Base-by-base conservation (phyloP, 2,329 filamentous ascomycete genomes). In the Hortaea sp. region DNA sequence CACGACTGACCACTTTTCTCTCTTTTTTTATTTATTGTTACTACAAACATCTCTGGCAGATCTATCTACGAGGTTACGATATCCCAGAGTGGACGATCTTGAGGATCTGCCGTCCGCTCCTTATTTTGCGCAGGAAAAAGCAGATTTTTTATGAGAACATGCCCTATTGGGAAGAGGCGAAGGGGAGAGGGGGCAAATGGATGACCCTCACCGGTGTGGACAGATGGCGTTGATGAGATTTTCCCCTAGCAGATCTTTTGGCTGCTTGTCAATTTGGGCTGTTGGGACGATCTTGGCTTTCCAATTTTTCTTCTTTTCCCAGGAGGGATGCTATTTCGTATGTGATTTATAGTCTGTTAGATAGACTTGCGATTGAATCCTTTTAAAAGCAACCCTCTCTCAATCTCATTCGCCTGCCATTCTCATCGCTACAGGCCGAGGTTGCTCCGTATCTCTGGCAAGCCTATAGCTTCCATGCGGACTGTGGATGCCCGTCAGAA, bases 51-150 rank as follows among this genome's bases (percentile, higher is more conserved):
- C 51, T 52, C 54, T 53, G 56, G 56, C 55, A 57, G 55, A 53
- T 53, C 48, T 44, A 42, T 20, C 48, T 29, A 54, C 53, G 50
- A 54, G 44, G 50, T 44, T 52, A 37, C 49, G 44, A 57, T 49
- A 32, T 45, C 39, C 7, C 39, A n/a, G 28, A 13, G 20, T 29
- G 35, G 29, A 42, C 39, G 7, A 13, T 34, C 11, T 45, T 44
- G 39, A 41, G 46, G 52, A 52, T 48, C 54, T 59, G 57, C 57
- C 55, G 57, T 59, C 53, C 57, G 48, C 54, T 60, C 57, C 32
- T 58, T 59, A 49, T 35, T n/a, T n/a, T 20, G 20, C 20, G 20
- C 20, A 20, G 20, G 20, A 41, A 51, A 42, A 47, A 53, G 46
- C 40, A 41, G 30, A 41, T 45, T 20, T 20, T 20, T 50, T 52